phyloP scores from a whole-genome alignment of 768 basidiomycete genomes.

The Termitomyces sp. region DNA sequence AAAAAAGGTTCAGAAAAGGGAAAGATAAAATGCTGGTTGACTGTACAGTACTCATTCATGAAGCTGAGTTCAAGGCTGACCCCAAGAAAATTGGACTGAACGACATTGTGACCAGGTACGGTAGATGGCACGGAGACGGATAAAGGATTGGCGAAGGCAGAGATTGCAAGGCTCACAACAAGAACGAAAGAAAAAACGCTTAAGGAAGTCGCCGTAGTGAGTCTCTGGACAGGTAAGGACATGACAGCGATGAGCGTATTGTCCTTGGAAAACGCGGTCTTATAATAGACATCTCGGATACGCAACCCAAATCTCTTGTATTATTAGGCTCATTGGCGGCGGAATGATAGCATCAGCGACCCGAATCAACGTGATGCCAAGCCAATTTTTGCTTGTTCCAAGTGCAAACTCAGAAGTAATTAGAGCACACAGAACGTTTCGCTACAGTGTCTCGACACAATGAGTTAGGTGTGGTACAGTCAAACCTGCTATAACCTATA shows the following conservation, averaged over 20 bases:
- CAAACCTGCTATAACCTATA: too few species aligned
- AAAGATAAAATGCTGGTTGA: not conserved
- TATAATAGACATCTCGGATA: not conserved
- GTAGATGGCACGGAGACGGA: constrained; percentile 25
- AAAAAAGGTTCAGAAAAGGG: not conserved
- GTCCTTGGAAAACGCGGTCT: not conserved
- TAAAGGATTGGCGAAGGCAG: constrained; percentile 21
- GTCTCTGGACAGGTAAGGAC: not conserved
- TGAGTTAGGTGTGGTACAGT: too few species aligned
- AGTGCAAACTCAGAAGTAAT: too few species aligned
- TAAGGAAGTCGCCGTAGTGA: constrained; percentile 10
- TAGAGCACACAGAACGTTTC: too few species aligned
- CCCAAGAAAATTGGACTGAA: constrained; percentile 54
- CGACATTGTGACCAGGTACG: constrained; percentile 30
- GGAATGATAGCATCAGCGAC: too few species aligned
- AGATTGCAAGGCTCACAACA: constrained; percentile 4
- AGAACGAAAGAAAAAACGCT: constrained; percentile 7
- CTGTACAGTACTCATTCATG: constrained; percentile 49
- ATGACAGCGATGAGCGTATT: not conserved
- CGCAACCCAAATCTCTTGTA: not conserved
- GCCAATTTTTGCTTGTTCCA: too few species aligned
- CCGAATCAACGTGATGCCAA: too few species aligned
- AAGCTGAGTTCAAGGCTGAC: constrained; percentile 62
- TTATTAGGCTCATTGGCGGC: too few species aligned
- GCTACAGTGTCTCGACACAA: too few species aligned